Evolutionary conservation across 768 basidiomycete species (phyloP), one percentile per base, ranked within the genome.

Genomic region (Baorangia bicolor): DNA sequence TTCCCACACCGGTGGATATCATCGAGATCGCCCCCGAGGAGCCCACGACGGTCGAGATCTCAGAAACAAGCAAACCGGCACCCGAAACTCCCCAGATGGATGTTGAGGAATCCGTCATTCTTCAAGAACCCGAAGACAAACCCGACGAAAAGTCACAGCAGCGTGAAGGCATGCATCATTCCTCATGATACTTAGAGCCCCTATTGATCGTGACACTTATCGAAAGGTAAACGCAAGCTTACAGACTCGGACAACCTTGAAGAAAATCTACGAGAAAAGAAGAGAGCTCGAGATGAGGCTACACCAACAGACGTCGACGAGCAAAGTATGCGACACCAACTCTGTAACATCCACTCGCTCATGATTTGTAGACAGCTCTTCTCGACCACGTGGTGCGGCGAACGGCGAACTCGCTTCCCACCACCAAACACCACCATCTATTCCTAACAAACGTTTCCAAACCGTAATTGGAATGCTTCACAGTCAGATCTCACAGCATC

Each of bases 401-500:
- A 62, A 49, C 45, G 42, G 58, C 21, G 70, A 71, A 18, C 51
- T 51, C 18, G 57, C 39, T 3, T 46, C 53, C 40, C 52, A 48
- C 20, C 60, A 60, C 31, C 53, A 59, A 59, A 61, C 58, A 11
- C 61, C 58, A 21, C 65, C 71, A 21, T 52, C 68, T 1, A 38
- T 71, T 21, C 70, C 84, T 9, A 78, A 84, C 65, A 90, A 88
- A 59, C 82, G 82, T 31, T 93, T 93, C 68, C 89, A 94, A 67
- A 85, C 82, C 50, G 84, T 94, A 37, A 91, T 97, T 48, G 78
- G 79, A 53, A 83, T 90, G 79, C 78, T 96, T 30, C 87, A 92
- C 65, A 83, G 86, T 14, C 85, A 87, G 57, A 93, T 96, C 56
- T 86, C 87, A 2, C 84, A 87, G 64, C 92, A 94, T 67, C 84